Conservation (phyloP, 495 filamentous ascomycete genomes). For the Penicillium fimorum region DNA sequence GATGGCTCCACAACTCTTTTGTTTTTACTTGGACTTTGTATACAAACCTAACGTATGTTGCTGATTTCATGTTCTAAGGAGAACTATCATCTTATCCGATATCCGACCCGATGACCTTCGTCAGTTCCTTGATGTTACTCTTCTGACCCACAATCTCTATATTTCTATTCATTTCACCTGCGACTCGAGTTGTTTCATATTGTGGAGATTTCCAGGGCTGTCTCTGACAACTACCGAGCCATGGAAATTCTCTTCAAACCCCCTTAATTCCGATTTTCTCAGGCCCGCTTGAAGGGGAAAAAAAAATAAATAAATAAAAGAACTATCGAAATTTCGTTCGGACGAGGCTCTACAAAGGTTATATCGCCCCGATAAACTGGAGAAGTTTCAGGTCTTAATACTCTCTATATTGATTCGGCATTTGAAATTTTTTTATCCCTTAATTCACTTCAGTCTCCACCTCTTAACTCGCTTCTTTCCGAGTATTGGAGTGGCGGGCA, state of each 20-base stretch:
- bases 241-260: conserved; percentile 3
- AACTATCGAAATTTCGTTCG: conserved; percentile 2
- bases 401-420: neutral
- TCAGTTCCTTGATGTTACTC: neutral
- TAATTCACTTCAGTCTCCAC: conserved; percentile 10
- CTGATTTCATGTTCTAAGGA: no score
- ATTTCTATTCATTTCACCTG: conserved; percentile 16
- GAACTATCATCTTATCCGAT: neutral
- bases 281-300: conserved; percentile 25
- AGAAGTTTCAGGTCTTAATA: conserved; percentile 4
- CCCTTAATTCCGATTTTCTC: neutral
- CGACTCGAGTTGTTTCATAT: conserved; percentile 31
- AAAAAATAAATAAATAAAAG: no score
- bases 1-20: neutral
- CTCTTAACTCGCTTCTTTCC: conserved; percentile 8
- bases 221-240: conserved; percentile 8
- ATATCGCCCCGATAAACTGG: neutral
- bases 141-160: neutral
- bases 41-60: no score
- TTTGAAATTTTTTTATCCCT: neutral
- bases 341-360: conserved; percentile 16
- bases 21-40: no score
- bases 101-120: neutral
- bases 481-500: conserved; percentile 24
- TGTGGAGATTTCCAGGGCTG: conserved; percentile 16